phyloP scores from a whole-genome alignment of 371 early-diverging fungal species.

The Dipsacomyces acuminosporus region DNA sequence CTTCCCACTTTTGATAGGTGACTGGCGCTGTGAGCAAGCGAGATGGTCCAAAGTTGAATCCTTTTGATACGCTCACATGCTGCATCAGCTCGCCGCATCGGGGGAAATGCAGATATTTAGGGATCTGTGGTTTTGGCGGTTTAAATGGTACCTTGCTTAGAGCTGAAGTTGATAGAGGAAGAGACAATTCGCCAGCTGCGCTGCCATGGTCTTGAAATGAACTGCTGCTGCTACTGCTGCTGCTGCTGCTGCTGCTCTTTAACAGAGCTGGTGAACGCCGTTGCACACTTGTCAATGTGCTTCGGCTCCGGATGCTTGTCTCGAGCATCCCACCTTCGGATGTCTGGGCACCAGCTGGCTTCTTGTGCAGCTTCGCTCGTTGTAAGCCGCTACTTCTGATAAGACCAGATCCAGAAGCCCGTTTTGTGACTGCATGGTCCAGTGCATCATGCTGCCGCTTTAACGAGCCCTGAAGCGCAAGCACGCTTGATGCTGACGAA shows the following conservation, averaged over 20 bases:
- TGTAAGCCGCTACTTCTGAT: not conserved
- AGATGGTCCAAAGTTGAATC: constrained; percentile 30
- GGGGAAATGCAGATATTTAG: constrained; percentile 31
- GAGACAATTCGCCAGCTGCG: too few relatives aligned
- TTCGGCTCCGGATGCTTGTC: too few relatives aligned
- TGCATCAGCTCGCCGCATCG: constrained; percentile 39
- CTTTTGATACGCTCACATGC: constrained; percentile 38
- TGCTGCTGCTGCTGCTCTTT: too few relatives aligned
- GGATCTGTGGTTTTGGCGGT: constrained; percentile 16
- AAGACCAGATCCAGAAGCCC: not conserved
- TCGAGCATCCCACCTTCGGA: too few relatives aligned
- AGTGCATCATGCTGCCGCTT: constrained; percentile 19
- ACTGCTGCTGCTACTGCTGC: too few relatives aligned
- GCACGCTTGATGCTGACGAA: not conserved
- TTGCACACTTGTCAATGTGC: too few relatives aligned
- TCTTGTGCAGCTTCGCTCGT: constrained; percentile 4
- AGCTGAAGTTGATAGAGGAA: not conserved
- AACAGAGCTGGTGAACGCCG: too few relatives aligned
- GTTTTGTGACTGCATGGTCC: not conserved
- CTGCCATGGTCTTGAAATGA: too few relatives aligned
- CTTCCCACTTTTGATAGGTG: constrained; percentile 11
- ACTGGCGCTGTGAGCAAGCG: constrained; percentile 28
- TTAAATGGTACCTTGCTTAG: constrained; percentile 8
- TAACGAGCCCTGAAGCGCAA: constrained; percentile 14
- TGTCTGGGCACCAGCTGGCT: not conserved